Evolutionary conservation across 164 flowering plant species (phyloP).

Genomic region (Sedum album): DNA sequence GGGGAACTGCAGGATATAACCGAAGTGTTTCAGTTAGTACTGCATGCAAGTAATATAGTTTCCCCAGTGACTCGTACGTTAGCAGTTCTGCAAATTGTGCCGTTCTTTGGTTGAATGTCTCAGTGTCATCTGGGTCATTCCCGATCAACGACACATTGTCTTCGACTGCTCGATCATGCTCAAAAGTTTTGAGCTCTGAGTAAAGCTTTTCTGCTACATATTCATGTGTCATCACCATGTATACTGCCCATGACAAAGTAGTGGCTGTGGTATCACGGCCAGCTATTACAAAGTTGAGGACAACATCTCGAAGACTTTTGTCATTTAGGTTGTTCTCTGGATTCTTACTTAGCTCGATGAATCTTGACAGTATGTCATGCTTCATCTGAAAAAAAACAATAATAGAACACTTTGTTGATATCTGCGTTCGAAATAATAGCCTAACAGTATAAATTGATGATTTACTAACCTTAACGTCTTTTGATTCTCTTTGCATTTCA

Average conservation of each 20-base stretch:
- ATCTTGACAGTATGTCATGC: constrained; percentile 80
- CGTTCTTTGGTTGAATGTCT: constrained; percentile 43
- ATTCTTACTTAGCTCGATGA: constrained; percentile 62
- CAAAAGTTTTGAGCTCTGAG: constrained; percentile 53
- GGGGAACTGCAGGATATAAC: constrained; percentile 92
- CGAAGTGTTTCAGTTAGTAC: constrained; percentile 88
- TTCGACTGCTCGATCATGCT: constrained; percentile 46
- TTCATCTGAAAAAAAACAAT: constrained; percentile 35
- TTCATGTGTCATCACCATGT: constrained; percentile 66
- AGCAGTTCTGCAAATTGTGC: constrained; percentile 49
- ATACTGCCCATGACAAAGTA: constrained; percentile 81
- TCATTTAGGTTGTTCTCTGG: constrained; percentile 55
- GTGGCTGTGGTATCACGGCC: constrained; percentile 93
- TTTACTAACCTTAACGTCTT: constrained; percentile 29
- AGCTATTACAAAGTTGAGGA: constrained; percentile 86
- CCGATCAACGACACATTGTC: constrained; percentile 37
- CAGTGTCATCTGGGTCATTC: constrained; percentile 24
- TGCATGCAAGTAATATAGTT: constrained; percentile 65
- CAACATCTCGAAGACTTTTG: constrained; percentile 81
- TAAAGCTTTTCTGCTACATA: constrained; percentile 56
- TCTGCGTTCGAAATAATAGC: background rate
- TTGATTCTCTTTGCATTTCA: constrained; percentile 24
- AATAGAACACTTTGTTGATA: background rate
- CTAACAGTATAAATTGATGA: background rate
- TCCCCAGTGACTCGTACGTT: constrained; percentile 69